Evolutionary conservation across 2,329 filamentous ascomycete genomes (phyloP), one percentile per base, ranked within the genome.

Genomic region (Ceratocystis cubensis): DNA sequence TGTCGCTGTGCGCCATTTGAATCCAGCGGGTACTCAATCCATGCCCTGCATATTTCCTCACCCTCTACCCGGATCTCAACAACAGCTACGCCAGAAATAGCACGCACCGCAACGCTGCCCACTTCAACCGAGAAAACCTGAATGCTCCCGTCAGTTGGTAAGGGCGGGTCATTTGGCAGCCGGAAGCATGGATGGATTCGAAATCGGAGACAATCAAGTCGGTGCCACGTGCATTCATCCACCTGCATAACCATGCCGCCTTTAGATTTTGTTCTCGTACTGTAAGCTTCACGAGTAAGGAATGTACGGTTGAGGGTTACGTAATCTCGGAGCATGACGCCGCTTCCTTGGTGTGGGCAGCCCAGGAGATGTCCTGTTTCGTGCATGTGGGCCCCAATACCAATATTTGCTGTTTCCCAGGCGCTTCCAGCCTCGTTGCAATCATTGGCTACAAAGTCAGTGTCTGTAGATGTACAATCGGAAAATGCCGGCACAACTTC

Each of bases 401-500:
- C 92, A 69, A 96, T 88, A 71, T 93, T 96, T 30, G 90, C 91
- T n/a, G 91, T 86, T 74, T 97, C 93, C 93, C 93, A 97, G 61
- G 86, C 94, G 73, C 89, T 96, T 28, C 92, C 92, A 5, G 87
- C 87, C 70, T 96, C 89, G 71, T 88, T 88, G 74, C 86, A 90
- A 73, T 96, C 90, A 72, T 96, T 96, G 17, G 88, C 88, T 46
- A 96, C 85, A 71, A 83, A 83, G 48, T 84, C 82, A 8, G 86
- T 89, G 73, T 97, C 90, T 0, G 91, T 96, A 41, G 87, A 85
- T 2, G 92, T 96, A 75, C 91, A 96, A 75, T 97, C 92, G 17
- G 84, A 88, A 72, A 97, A 96, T 5, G 91, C 88, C 22, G 91
- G 86, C 3, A 91, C 88, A 0, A 97, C 88, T 72, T 97, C 93